Percentiles rank a stretch among this genome's conserved stretches.
Conservation (phyloP, 2,329 filamentous ascomycete species). For the Colletotrichum sp. region DNA sequence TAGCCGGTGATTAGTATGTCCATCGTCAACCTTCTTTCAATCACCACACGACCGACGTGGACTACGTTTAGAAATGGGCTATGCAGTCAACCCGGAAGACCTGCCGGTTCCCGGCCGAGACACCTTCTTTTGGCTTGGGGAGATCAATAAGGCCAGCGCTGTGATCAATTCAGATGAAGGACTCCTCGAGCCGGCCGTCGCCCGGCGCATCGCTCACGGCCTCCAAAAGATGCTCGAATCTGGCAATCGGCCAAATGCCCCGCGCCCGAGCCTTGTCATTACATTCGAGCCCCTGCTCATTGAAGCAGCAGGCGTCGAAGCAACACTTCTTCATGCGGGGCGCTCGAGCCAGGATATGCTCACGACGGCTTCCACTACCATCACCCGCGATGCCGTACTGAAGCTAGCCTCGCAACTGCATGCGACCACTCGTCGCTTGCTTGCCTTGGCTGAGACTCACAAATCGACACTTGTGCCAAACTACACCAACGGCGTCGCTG, state of each 20-base stretch:
- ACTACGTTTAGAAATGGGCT: not conserved
- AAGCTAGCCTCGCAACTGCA: constrained; percentile 4
- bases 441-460: not conserved
- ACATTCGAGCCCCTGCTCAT: constrained; percentile 16
- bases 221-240: constrained; percentile 6
- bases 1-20: not conserved
- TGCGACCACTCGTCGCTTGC: not conserved
- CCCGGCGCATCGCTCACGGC: not conserved
- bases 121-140: constrained; percentile 11
- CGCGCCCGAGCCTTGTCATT: constrained; percentile 9
- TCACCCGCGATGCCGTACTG: constrained; percentile 6
- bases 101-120: constrained; percentile 12
- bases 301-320: constrained; percentile 3
- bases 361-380: not conserved
- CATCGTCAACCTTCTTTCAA: not conserved
- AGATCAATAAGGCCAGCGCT: constrained; percentile 18
- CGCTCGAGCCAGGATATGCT: constrained; percentile 19
- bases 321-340: constrained; percentile 14
- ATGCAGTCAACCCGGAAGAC: not conserved
- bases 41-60: not conserved
- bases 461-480: not conserved
- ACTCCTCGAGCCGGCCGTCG: not conserved
- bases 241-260: not conserved
- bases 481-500: constrained; percentile 15
- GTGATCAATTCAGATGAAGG: constrained; percentile 16